These are phyloP conservation scores for Pezicula carpinea DNA, from an alignment of 2,329 filamentous ascomycete genomes.

Conservation along the genomic window DNA sequence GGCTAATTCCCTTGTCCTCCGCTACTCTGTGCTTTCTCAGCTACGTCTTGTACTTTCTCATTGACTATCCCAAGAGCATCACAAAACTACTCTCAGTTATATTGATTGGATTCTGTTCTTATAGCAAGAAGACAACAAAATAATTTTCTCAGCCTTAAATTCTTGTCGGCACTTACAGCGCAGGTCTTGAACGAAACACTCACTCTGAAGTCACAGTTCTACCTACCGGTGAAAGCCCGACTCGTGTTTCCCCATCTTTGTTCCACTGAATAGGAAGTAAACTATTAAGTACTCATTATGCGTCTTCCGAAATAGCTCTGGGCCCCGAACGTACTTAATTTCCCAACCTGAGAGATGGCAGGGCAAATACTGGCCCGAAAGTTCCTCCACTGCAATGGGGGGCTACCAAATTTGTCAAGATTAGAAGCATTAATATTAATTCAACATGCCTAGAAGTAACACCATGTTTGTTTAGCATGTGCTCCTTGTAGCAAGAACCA, in stretches of 20 bases:
- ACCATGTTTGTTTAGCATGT: not conserved
- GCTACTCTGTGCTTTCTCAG: conserved; percentile 14
- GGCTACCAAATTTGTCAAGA: conserved; percentile 1
- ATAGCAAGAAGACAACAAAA: not conserved
- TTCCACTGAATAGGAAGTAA: conserved; percentile 15
- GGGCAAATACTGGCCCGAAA: not conserved
- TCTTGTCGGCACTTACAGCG: conserved; percentile 38
- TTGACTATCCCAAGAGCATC: conserved; percentile 20
- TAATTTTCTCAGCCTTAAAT: not conserved
- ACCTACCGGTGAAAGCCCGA: conserved; percentile 25
- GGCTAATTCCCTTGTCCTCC: too few relatives aligned
- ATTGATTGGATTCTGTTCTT: conserved; percentile 15
- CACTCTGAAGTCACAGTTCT: conserved; percentile 32
- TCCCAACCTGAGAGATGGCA: conserved; percentile 8
- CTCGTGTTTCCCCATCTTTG: conserved; percentile 20
- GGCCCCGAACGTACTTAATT: conserved; percentile 2
- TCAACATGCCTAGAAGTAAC: not conserved
- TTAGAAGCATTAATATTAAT: not conserved
- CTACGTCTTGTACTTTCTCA: conserved; percentile 40
- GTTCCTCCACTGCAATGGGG: conserved; percentile 8
- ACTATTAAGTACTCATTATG: conserved; percentile 21
- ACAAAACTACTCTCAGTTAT: not conserved
- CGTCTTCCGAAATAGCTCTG: conserved; percentile 29
- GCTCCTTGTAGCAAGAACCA: too few relatives aligned
- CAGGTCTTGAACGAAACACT: conserved; percentile 35